Base-by-base conservation (phyloP, 169 alveolate species). In the Cystoisospora suis region DNA sequence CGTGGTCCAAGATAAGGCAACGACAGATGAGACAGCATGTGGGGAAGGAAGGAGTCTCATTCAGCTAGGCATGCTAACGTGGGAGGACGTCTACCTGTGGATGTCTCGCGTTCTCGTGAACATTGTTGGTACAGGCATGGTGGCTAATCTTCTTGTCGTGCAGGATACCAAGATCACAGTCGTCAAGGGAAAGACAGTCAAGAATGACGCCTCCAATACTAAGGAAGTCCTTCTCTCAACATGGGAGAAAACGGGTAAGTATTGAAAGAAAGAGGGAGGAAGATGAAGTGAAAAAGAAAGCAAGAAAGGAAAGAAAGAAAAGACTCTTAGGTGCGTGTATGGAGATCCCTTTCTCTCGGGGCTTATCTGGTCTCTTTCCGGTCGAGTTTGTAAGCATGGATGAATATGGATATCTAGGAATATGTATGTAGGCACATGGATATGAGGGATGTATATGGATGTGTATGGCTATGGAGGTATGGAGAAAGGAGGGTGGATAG, bases 61-160 rank as follows among this genome's bases (percentile, higher is more conserved):
- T 36, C 9, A 4, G 9, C 45, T 65, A 4, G 3, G 45, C 9
- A 9, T 65, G 42, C 42, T 65, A 23, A 20, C 12, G 42, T 72
- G 83, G 83, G 56, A 36, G 34, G 47, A 40, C 53, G 83, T 72
- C 20, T 12, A 1, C 1, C 46, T 12, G 36, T 72, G 83, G 83
- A n/a, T 72, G 53, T 34, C 1, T 29, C 83, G 56, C 83, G 56
- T 72, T 1, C 20, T 34, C 3, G 42, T 46, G 6, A 5, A 38
- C 32, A 72, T 72, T 12, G 5, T 40, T 17, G 34, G 15, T 56
- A 72, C 53, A 12, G 83, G 83, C n/a, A n/a, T 72, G 32, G 83
- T 72, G 15, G 49, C 83, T 5, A 38, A 72, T 38, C 53, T 72
- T 3, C 83, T 72, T 38, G 83, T 36, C 36, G 83, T 72, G 47